phyloP scores from a whole-genome alignment of 1,284 basidiomycete species.

The Moniliophthora roreri region DNA sequence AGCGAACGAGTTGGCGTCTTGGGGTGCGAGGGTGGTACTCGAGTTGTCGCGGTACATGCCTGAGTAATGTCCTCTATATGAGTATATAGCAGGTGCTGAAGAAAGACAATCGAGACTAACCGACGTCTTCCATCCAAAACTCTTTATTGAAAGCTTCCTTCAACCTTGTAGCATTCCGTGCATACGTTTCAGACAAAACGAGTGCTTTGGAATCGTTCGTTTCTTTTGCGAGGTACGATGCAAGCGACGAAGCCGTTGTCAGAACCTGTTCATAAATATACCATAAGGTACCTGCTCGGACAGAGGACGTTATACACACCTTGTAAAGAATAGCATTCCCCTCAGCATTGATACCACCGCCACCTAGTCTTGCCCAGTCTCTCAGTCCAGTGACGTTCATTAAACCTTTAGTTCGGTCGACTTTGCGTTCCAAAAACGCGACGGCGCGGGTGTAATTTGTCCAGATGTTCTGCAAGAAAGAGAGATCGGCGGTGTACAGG shows the following conservation, averaged over 20 bases:
- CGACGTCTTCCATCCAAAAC: slow-evolving; percentile 41
- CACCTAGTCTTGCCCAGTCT: slow-evolving; percentile 50
- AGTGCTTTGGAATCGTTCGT: slow-evolving; percentile 27
- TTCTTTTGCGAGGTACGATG: slow-evolving; percentile 37
- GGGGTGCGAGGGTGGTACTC: slow-evolving; percentile 42
- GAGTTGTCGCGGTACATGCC: slow-evolving; percentile 45
- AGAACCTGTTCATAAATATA: slow-evolving; percentile 34
- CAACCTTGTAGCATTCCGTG: slow-evolving; percentile 36
- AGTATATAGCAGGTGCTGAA: not conserved
- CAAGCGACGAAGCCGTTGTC: slow-evolving; percentile 41
- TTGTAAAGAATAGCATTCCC: slow-evolving; percentile 47
- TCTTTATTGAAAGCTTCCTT: slow-evolving; percentile 40
- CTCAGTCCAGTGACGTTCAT: slow-evolving; percentile 46
- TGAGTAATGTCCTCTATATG: not conserved
- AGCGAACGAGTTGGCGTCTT: slow-evolving; percentile 49
- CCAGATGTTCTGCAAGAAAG: slow-evolving; percentile 41
- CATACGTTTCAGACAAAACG: slow-evolving; percentile 29
- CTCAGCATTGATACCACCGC: slow-evolving; percentile 46
- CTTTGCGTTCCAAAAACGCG: slow-evolving; percentile 43
- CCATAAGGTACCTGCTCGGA: not conserved
- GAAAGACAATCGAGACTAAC: slow-evolving; percentile 14
- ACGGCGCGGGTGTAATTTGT: slow-evolving; percentile 46
- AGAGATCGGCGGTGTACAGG: slow-evolving; percentile 42
- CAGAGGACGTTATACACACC: slow-evolving; percentile 21
- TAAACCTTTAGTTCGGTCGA: slow-evolving; percentile 36